Evolutionary conservation across 768 basidiomycete species (phyloP).

Genomic region (Suillus occidentalis): DNA sequence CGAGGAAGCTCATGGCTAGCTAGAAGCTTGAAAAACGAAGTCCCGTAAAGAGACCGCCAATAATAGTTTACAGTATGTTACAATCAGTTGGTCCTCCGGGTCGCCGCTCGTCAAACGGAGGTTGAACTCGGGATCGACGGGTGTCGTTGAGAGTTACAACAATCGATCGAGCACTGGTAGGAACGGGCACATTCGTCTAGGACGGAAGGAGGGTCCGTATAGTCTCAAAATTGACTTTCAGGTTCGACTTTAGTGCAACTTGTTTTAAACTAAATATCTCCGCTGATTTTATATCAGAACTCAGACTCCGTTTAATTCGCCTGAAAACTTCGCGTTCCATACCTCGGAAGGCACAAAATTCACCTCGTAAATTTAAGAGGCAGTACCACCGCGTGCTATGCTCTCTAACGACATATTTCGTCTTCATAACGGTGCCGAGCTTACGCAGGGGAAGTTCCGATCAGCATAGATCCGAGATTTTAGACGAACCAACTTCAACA

Average conservation of each 20-base stretch:
- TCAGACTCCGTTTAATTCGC: slow-evolving; percentile 8
- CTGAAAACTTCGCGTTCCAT: slow-evolving; percentile 1
- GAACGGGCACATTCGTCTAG: slow-evolving; percentile 7
- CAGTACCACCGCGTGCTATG: neutral
- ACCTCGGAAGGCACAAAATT: neutral
- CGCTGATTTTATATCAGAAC: slow-evolving; percentile 22
- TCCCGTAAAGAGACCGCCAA: slow-evolving; percentile 20
- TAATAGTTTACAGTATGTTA: slow-evolving; percentile 21
- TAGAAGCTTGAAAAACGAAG: slow-evolving; percentile 19
- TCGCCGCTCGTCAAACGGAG: slow-evolving; percentile 13
- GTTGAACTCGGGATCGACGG: slow-evolving; percentile 20
- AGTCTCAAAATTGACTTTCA: slow-evolving; percentile 7
- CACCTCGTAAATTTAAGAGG: slow-evolving; percentile 1
- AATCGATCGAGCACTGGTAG: slow-evolving; percentile 14
- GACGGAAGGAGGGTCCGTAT: neutral
- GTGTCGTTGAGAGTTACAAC: slow-evolving; percentile 5
- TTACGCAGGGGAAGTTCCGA: slow-evolving; percentile 18
- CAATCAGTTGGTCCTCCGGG: slow-evolving; percentile 10
- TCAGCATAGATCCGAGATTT: slow-evolving; percentile 33
- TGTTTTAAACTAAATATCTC: slow-evolving; percentile 23
- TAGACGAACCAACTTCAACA: neutral
- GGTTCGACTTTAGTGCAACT: slow-evolving; percentile 23
- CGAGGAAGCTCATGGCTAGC: slow-evolving; percentile 34
- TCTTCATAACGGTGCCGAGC: slow-evolving; percentile 26
- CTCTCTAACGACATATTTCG: neutral